Evolutionary conservation across 2,329 filamentous ascomycete genomes (phyloP), one percentile per base, ranked within the genome.

Genomic region (Aspergillus uvarum): DNA sequence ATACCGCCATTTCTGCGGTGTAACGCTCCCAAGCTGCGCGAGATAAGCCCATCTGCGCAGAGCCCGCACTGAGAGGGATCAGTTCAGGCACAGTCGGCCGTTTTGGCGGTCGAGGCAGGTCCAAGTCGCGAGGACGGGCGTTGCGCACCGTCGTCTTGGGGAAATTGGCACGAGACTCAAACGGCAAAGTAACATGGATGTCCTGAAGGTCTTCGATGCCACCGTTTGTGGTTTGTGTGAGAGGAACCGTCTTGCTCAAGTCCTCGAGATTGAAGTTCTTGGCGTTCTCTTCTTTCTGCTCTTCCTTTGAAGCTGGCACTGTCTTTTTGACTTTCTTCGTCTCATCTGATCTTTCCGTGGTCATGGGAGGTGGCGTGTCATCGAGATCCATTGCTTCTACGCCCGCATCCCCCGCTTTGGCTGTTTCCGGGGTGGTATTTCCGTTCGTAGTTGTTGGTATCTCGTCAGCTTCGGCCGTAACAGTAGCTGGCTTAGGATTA

Each of bases 191-290:
- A 8, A 79, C 76, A 47, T 76, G 77, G 44, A 89, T 74, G 58
- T 85, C 82, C 29, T 80, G 77, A 22, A 88, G 69, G 56, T 82
- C 81, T 24, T 80, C 75, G 19, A 87, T 78, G 8, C 85, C 84
- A 19, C 70, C 70, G 51, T 73, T 78, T 49, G 79, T 77, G 6
- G 79, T 71, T 47, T 74, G 71, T 1, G 77, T 72, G 52, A 86
- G 81, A 1, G 84, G 83, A 5, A 79, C 77, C 14, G 80, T 77
- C 47, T 80, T 78, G 8, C 76, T 74, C 11, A 87, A 72, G 47
- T 83, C 80, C 49, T 78, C 79, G 21, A 88, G 70, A 60, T 83
- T 78, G 44, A 83, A 72, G 1, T 73, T 60, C 31, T 68, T 65
- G 38, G 22, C 49, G 24, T 8, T 26, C 38, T 38, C 54, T 14